Evolutionary conservation across 2,329 filamentous ascomycete species (phyloP), one percentile per base, ranked within the genome.

Genomic region (Setomelanomma holmii): DNA sequence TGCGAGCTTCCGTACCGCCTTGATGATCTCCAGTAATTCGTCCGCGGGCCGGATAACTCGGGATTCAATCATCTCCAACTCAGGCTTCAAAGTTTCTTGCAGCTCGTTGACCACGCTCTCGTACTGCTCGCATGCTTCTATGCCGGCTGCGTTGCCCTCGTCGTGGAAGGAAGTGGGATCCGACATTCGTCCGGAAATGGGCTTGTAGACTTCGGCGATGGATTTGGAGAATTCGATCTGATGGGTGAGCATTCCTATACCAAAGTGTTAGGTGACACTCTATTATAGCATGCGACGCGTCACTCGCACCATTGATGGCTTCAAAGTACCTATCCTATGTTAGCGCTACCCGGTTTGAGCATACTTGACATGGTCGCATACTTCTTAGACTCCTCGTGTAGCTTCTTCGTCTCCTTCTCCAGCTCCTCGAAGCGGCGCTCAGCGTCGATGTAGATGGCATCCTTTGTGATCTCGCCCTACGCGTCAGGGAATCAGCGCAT

Each of bases 171-270:
- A 90, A 67, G 93, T 89, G 8, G 95, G 95, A 76, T 99, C 95
- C 40, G 93, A 98, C 76, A 96, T 85, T 71, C 95, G 89, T 49
- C 95, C 95, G 49, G 93, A 97, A 67, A 99, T 99, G 64, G 95
- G 95, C 75, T 96, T 96, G 83, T 99, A 99, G 68, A 99, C 89
- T 76, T 99, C 95, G 60, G 89, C 89, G 81, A 96, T 93, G 62
- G 93, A 91, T 78, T 96, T 87, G 66, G 93, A 96, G 80, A 99
- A 99, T 74, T 96, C 93, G 77, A 99, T 98, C 80, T 99, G 95
- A 78, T 98, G 93, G 72, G 82, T 86, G 68, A 99, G 85, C 95
- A 99, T 99, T 82, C 89, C 84, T 86, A 58, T 17, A 43, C 33
- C 23, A 12, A 24, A 11, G 38, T n/a, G 58, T 72, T 61, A 68